Evolutionary conservation across 1,284 basidiomycete genomes (phyloP), one percentile per base, ranked within the genome.

Genomic region (Omphalotus olearius): DNA sequence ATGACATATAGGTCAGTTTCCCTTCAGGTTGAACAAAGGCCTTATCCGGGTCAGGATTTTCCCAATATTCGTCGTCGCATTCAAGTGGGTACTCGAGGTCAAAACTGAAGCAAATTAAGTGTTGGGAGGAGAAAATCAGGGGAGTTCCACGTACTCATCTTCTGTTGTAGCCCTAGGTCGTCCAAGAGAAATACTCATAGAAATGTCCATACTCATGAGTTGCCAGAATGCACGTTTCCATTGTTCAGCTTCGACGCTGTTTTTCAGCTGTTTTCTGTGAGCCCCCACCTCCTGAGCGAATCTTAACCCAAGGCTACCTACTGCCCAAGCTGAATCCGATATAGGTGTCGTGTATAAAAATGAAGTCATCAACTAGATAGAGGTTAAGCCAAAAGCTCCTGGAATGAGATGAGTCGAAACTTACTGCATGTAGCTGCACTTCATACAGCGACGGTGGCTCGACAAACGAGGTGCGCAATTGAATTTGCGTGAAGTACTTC

Each of bases 161-260:
- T 37, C 18, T 23, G 18, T 37, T 18, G 18, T 10, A 16, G 6
- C 26, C 9, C 20, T n/a, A n/a, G 53, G 37, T 2, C 20, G 44
- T 1, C 45, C 2, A n/a, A 38, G 48, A 28, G 13, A 52, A 30
- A 26, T 7, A 4, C 44, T 28, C 42, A 45, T 30, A 23, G 42
- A 36, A 9, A 45, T 11, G 26, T 50, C 44, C 6, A 45, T 40
- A 2, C 38, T 3, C 13, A 33, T 18, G 10, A 17, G 64, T n/a
- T 59, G 87, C 90, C 90, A 93, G 66, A 93, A 93, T 2, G 81
- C 84, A 3, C 91, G 78, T 57, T 85, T 88, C 77, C 83, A 88
- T 16, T 88, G 66, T 30, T 54, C 52, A 11, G 18, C 41, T 23
- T 54, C 53, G 18, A 43, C 16, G 16, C 39, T 76, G 50, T 87